Evolutionary conservation across 2,329 filamentous ascomycete genomes (phyloP).

Genomic region (Xylariaceae sp.): DNA sequence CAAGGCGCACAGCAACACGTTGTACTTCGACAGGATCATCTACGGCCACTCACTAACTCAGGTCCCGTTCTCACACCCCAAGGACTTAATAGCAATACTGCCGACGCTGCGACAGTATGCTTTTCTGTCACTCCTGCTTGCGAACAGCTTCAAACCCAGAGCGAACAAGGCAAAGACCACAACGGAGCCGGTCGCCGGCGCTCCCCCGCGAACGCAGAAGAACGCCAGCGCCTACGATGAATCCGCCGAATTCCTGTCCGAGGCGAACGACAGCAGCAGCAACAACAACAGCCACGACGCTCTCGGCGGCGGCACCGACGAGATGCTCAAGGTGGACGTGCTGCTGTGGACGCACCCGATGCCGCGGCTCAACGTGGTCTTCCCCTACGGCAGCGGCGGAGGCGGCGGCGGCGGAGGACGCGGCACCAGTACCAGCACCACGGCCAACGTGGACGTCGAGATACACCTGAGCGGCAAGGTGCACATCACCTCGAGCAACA

Average conservation of each 20-base stretch:
- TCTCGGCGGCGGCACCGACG: background rate
- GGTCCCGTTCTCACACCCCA: slow-evolving; percentile 70
- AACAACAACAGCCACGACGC: slow-evolving; percentile 16
- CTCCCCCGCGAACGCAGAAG: slow-evolving; percentile 10
- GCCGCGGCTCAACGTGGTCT: slow-evolving; percentile 44
- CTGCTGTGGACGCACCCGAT: slow-evolving; percentile 43
- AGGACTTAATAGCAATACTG: slow-evolving; percentile 67
- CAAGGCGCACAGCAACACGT: slow-evolving; percentile 46
- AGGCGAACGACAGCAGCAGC: slow-evolving; percentile 1
- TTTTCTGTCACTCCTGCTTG: slow-evolving; percentile 57
- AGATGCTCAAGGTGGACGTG: slow-evolving; percentile 35
- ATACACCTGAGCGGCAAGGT: slow-evolving; percentile 54
- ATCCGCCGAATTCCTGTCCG: slow-evolving; percentile 14
- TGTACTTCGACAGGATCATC: slow-evolving; percentile 66
- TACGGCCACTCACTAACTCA: slow-evolving; percentile 60
- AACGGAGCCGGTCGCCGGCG: background rate
- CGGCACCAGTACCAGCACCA: too few relatives aligned
- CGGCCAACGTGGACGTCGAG: slow-evolving; percentile 48
- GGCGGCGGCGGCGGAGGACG: too few relatives aligned
- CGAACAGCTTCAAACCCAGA: slow-evolving; percentile 47
- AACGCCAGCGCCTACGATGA: slow-evolving; percentile 14
- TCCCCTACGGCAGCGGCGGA: slow-evolving; percentile 43
- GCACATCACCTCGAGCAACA: slow-evolving; percentile 50
- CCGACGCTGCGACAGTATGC: slow-evolving; percentile 70
- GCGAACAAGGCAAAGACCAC: slow-evolving; percentile 12